These are phyloP conservation scores for Cryptococcus sp. DNA, from an alignment of 1,284 basidiomycete genomes.

Conservation along the genomic window DNA sequence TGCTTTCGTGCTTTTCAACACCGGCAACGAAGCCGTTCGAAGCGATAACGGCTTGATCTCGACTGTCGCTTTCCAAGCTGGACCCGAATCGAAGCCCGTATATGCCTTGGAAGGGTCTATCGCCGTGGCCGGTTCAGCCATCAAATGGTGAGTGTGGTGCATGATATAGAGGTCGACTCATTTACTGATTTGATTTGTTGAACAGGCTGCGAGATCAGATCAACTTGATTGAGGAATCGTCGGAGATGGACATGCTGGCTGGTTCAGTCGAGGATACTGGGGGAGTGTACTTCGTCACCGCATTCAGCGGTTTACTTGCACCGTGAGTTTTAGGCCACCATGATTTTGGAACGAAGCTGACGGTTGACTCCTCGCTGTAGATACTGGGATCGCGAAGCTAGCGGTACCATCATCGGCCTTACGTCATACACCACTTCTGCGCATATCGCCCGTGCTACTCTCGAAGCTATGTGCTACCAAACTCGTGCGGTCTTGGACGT, in stretches of 20 bases:
- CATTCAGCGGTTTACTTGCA: slow-evolving; percentile 87
- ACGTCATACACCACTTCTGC: slow-evolving; percentile 90
- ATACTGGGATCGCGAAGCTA: slow-evolving; percentile 51
- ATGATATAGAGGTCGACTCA: no score
- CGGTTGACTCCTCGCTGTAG: slow-evolving; percentile 7
- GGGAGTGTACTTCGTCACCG: slow-evolving; percentile 97
- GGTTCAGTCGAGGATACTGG: slow-evolving; percentile 76
- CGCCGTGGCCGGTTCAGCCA: slow-evolving; percentile 89
- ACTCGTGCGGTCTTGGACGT: slow-evolving; percentile 92
- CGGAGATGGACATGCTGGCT: slow-evolving; percentile 84
- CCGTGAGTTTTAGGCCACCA: slow-evolving; percentile 54
- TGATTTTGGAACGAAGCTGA: not conserved
- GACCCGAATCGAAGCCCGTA: slow-evolving; percentile 71
- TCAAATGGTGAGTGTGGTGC: slow-evolving; percentile 69
- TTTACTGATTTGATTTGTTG: slow-evolving; percentile 3
- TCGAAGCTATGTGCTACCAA: slow-evolving; percentile 77
- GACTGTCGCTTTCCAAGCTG: slow-evolving; percentile 90
- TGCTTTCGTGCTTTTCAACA: slow-evolving; percentile 88
- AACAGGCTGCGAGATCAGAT: slow-evolving; percentile 82
- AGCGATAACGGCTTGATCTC: slow-evolving; percentile 85
- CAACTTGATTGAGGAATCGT: slow-evolving; percentile 74
- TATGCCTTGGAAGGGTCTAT: slow-evolving; percentile 96
- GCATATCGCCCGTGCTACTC: slow-evolving; percentile 89
- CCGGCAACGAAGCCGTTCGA: slow-evolving; percentile 80
- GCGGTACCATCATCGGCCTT: slow-evolving; percentile 57